These are phyloP conservation scores for Shiraia sp. DNA, from an alignment of 2,329 filamentous ascomycete genomes.

Conservation along the genomic window DNA sequence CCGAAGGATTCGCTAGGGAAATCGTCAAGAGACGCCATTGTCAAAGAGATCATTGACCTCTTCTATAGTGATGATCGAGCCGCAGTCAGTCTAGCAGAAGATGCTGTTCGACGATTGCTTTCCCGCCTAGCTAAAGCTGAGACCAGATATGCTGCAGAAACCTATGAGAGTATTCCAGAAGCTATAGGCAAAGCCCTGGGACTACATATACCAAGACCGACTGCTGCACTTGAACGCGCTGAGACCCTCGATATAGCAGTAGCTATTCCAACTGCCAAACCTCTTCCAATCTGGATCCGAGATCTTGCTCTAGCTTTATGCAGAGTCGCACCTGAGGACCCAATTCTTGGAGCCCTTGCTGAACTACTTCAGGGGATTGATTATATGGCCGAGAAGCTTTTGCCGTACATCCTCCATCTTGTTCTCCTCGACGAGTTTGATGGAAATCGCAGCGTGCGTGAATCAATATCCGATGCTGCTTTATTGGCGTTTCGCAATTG, in stretches of 20 bases:
- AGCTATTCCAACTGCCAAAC: slow-evolving; percentile 16
- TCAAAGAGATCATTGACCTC: slow-evolving; percentile 41
- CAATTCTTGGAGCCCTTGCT: slow-evolving; percentile 70
- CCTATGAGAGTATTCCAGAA: slow-evolving; percentile 34
- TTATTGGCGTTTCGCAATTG: slow-evolving; percentile 64
- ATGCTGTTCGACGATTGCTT: slow-evolving; percentile 39
- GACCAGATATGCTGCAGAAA: slow-evolving; percentile 30
- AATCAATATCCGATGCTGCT: slow-evolving; percentile 65
- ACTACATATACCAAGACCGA: slow-evolving; percentile 20
- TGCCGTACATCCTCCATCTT: slow-evolving; percentile 85
- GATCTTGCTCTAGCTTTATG: slow-evolving; percentile 63
- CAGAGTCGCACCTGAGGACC: slow-evolving; percentile 58
- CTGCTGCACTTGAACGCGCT: slow-evolving; percentile 1
- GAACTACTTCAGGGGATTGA: slow-evolving; percentile 68
- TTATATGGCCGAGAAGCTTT: slow-evolving; percentile 71
- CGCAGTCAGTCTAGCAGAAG: slow-evolving; percentile 52
- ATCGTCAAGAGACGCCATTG: slow-evolving; percentile 40
- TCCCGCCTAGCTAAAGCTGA: slow-evolving; percentile 27
- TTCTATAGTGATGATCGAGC: slow-evolving; percentile 44
- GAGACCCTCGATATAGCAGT: slow-evolving; percentile 24
- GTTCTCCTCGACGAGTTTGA: slow-evolving; percentile 72
- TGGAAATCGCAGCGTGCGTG: slow-evolving; percentile 61
- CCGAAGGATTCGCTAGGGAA: slow-evolving; percentile 29
- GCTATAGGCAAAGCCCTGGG: slow-evolving; percentile 35
- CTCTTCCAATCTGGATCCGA: slow-evolving; percentile 60